Evolutionary conservation across 1,284 basidiomycete species (phyloP).

Genomic region (Phaffia rhodozyma): DNA sequence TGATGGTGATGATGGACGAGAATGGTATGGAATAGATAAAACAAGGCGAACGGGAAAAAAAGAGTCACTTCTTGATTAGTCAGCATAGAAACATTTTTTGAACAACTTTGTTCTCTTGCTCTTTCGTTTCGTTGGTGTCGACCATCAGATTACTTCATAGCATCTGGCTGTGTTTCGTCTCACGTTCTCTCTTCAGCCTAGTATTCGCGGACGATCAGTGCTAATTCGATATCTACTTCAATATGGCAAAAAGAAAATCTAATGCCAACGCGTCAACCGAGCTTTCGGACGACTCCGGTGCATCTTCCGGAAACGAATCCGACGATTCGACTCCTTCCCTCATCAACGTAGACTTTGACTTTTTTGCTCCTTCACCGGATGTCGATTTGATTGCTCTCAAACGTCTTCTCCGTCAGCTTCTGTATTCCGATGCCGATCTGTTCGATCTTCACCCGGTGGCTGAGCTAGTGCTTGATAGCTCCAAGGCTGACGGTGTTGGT

Average conservation of each 20-base stretch:
- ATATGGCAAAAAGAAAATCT: conserved; percentile 10
- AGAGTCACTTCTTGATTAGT: too few species aligned
- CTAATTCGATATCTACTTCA: too few species aligned
- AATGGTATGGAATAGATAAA: too few species aligned
- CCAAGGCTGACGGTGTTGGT: conserved; percentile 48
- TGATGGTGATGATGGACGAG: too few species aligned
- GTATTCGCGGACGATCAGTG: too few species aligned
- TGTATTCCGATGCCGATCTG: conserved; percentile 63
- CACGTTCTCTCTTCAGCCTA: too few species aligned
- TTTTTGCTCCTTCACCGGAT: conserved; percentile 68
- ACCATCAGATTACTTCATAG: too few species aligned
- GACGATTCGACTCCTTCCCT: conserved; percentile 28
- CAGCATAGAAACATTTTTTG: too few species aligned
- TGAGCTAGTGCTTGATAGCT: conserved; percentile 50
- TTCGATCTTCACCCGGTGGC: conserved; percentile 60
- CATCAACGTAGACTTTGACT: conserved; percentile 82
- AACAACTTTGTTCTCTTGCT: too few species aligned
- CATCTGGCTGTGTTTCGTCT: too few species aligned
- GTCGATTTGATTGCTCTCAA: conserved; percentile 80
- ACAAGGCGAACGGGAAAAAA: too few species aligned
- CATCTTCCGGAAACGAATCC: conserved; percentile 4
- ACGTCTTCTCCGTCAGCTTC: conserved; percentile 63
- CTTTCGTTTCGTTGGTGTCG: too few species aligned
- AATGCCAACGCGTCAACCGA: not conserved
- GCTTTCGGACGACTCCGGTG: conserved; percentile 1